Percentiles rank a stretch among this genome's conserved stretches.
phyloP scores from a whole-genome alignment of 106 monocot genomes.

The Dactylorhiza incarnata region DNA sequence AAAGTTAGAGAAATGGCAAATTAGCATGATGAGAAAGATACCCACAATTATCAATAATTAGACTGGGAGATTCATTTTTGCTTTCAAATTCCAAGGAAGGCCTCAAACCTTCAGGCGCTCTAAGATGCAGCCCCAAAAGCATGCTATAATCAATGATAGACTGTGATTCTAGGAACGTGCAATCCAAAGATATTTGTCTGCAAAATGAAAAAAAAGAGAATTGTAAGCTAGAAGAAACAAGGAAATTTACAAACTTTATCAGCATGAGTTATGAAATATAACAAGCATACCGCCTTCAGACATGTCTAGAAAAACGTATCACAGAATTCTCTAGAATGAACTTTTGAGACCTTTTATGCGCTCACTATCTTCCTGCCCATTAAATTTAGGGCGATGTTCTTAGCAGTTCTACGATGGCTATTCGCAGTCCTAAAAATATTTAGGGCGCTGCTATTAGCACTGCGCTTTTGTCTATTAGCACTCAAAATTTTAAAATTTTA shows the following conservation, averaged over 20 bases:
- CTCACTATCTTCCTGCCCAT: no score
- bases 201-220: slow-evolving; percentile 16
- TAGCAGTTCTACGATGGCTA: no score
- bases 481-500: no score
- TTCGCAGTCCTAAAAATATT: no score
- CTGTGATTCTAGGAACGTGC: slow-evolving; percentile 85
- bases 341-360: no score
- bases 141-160: slow-evolving; percentile 95
- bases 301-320: neutral
- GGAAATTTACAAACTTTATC: neutral
- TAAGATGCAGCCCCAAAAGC: slow-evolving; percentile 87
- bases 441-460: no score
- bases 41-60: slow-evolving; percentile 31
- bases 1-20: slow-evolving; percentile 8
- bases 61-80: slow-evolving; percentile 18
- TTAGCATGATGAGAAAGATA: slow-evolving; percentile 25
- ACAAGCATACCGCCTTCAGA: neutral
- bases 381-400: no score
- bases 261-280: neutral
- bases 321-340: neutral
- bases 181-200: slow-evolving; percentile 88
- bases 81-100: slow-evolving; percentile 25
- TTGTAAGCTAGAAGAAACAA: neutral
- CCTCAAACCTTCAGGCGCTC: slow-evolving; percentile 80
- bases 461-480: no score